A percentile compares a stretch with the other conserved stretches of the same genome.
phyloP scores from a whole-genome alignment of 495 filamentous ascomycete genomes.

The Bacidia rubella region DNA sequence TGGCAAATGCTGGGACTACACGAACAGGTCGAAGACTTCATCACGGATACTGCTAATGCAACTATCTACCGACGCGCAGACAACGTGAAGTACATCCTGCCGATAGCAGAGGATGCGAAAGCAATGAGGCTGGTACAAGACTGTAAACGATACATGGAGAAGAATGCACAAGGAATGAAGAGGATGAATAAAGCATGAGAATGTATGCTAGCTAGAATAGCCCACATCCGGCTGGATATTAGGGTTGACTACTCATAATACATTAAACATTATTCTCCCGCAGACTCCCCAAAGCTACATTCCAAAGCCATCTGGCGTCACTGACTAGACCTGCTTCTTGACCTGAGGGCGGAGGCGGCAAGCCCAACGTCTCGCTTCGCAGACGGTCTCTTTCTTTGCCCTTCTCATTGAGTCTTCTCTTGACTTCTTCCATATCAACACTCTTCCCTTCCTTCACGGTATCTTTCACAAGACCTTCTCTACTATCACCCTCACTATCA shows the following conservation, averaged over 20 bases:
- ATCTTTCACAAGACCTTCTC: neutral
- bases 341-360: slow-evolving; percentile 7
- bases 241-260: too few species aligned
- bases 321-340: slow-evolving; percentile 5
- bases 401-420: slow-evolving; percentile 3
- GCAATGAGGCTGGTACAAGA: slow-evolving; percentile 3
- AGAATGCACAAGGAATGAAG: slow-evolving; percentile 5
- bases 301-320: slow-evolving; percentile 12
- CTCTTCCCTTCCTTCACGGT: neutral
- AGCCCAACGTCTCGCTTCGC: neutral
- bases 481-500: neutral
- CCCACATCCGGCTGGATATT: too few species aligned
- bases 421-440: slow-evolving; percentile 4
- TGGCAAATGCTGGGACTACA: slow-evolving; percentile 10
- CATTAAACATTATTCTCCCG: too few species aligned
- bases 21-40: slow-evolving; percentile 3
- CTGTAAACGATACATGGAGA: slow-evolving; percentile 8
- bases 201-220: too few species aligned
- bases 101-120: slow-evolving; percentile 3
- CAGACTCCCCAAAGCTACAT: slow-evolving; percentile 2
- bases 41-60: neutral
- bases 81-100: slow-evolving; percentile 10
- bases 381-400: neutral
- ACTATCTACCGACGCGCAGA: slow-evolving; percentile 9
- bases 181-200: neutral